Evolutionary conservation across 2,329 filamentous ascomycete species (phyloP), one percentile per base, ranked within the genome.

Genomic region (Cercospora sp.): DNA sequence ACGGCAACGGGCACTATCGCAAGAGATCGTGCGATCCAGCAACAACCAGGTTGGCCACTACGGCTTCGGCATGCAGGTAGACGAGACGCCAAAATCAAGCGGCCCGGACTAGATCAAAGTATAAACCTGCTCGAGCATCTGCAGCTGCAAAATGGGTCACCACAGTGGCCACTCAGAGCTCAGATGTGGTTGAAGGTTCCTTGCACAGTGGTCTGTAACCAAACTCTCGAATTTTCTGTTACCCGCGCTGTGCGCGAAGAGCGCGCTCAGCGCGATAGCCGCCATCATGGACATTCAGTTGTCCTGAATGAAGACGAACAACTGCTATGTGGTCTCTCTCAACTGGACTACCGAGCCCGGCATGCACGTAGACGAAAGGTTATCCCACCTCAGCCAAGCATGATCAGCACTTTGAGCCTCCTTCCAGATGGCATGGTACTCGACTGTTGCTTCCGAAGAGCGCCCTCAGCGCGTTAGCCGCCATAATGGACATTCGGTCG

Each of bases 21-120:
- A 8, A 31, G 30, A 31, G 30, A 31, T 31, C 30, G 30, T 10
- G 30, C 30, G 30, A 61, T 28, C 13, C 31, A 26, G 5, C 13
- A 23, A 57, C 61, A 55, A 63, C 61, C 61, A 63, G 61, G 61
- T 57, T 57, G 48, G 45, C 30, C 61, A 36, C 61, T 28, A 55
- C 61, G 61, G 61, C 61, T 36, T 63, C 61, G 61, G 45, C 61
- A 63, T 63, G 61, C 61, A 63, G 12, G 12, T 42, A 63, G 45
- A 63, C 61, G 61, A 63, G 61, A 57, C 45, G 39, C 48, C 61
- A 63, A 55, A 36, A 16, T 12, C 30, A 20, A 20, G 48, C 61
- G 61, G 61, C n/a, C 61, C 61, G 61, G n/a, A 18, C 16, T 48
- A 51, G 39, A n/a, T 9, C 20, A 53, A 57, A 57, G 42, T 26